Evolutionary conservation across 257 asterid genomes (phyloP), one percentile per base, ranked within the genome.

Genomic region (Nyctanthes arbortristis): DNA sequence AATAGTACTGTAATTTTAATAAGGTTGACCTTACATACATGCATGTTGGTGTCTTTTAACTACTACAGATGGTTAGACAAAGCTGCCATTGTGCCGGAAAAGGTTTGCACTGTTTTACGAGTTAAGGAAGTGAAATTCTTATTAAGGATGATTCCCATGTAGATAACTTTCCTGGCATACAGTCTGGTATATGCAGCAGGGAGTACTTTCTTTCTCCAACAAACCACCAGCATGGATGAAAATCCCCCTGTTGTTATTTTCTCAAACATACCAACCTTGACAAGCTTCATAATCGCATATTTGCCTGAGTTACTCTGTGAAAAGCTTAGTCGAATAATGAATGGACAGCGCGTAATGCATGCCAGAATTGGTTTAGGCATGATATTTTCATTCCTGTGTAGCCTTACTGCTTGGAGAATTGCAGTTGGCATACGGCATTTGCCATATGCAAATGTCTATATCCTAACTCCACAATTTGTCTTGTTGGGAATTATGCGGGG

Each of bases 191-290:
- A 18, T 3, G 73, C 76, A 12, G 24, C 69, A 0, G 72, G 72
- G 35, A 57, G 61, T 65, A 65, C 80, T 6, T 75, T 75, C 68
- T 75, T 75, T 45, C 49, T 69, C 6, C 49, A 69, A 58, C 76
- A 75, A 59, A 64, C 72, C 32, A 24, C 2, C 35, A 13, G 1
- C 27, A 64, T 63, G 20, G 30, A 64, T 20, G 22, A 10, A 0
- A 7, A 7, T 5, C 7, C 35, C 14, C 11, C 24, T 1, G 0
- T 63, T 14, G 7, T 56, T 16, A 30, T 7, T 31, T 63, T 64
- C 62, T 7, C 13, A 4, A 28, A 32, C 28, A 3, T 64, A 14
- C 33, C 1, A 55, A 14, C 49, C 18, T 27, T 58, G 4, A 27
- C 67, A 7, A 7, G 30, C 4, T 32, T 66, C 14, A 4, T 0